Base-by-base conservation (phyloP, 2,329 filamentous ascomycete species). In the Epichloe amarillans region DNA sequence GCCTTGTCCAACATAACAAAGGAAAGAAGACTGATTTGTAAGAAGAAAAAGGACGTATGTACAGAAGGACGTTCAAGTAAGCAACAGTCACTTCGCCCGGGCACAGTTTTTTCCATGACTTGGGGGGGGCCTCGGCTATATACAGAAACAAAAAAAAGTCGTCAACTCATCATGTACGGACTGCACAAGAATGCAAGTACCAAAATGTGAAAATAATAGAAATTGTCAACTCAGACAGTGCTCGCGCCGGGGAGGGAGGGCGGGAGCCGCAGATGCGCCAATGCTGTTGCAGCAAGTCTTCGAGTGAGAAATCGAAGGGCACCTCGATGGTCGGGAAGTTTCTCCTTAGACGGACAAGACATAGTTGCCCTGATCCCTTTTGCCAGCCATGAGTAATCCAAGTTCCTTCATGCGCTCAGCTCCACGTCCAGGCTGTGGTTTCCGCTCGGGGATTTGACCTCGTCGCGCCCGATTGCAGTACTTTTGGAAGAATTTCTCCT, bases 401-500 rank as follows among this genome's bases (percentile, higher is more conserved):
- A 98, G 78, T 67, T 71, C 70, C 57, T 66, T 67, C 93, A 98
- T 98, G 57, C 90, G 82, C 72, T 96, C 86, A 37, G 88, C 88
- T 51, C 93, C 93, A 64, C 88, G 86, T 50, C 93, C 93, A 39
- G 87, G 88, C 60, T 83, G 77, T 50, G 86, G 81, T 59, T 80
- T 83, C 58, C 83, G 80, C 58, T 77, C 76, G 3, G 71, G 69
- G 21, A 77, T 72, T 58, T 79, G 75, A 12, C 78, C 77, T 62
- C 88, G 89, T 56, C 83, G 82, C 52, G 83, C 84, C 60, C 88
- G 87, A 64, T 88, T 84, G 71, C 87, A 94, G 63, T 91, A 85
- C 66, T 95, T 93, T 61, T 90, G 84, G 64, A 87, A 84, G 61
- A 89, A 86, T 68, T 96, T 95, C 68, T 97, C 90, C 70, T 86